Base-by-base conservation (phyloP, 192 early-diverging fungal genomes). In the Diversispora eburnea region DNA sequence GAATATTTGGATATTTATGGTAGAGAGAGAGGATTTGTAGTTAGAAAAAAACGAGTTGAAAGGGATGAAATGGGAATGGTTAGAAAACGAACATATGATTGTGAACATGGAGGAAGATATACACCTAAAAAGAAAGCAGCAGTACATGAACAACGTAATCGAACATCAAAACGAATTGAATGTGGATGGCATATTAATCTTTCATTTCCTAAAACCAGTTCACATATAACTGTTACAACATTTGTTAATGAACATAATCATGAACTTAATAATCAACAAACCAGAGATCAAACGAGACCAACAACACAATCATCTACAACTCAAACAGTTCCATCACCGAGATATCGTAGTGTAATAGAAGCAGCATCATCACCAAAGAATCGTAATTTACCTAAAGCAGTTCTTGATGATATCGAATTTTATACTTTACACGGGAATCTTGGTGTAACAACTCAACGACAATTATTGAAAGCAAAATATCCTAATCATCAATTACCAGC, bases 221-320 rank as follows among this genome's bases (percentile, higher is more conserved):
- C 59, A 64, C 61, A 63, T 52, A 73, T 73, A 41, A 73, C 72
- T 41, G 72, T 73, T 45, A 73, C 72, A 12, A 73, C 72, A 43
- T 73, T 73, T 64, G 43, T 73, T 9, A 73, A 73, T 64, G 72
- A 73, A 15, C 72, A 73, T 64, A 73, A 73, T 64, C 72, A 73
- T 64, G 61, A 54, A n/a, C 47, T 73, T 9, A 58, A 73, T 58
- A 17, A 20, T 43, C 72, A 60, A 25, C 72, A 73, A 63, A 63
- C 61, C 5, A 39, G 61, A 63, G 61, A 63, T 33, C 25, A 33
- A 63, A 13, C 61, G 39, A 33, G 61, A 42, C 61, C 60, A 63
- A 33, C 60, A 48, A n/a, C 47, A 59, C 70, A 57, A n/a, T 19
- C 43, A 54, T n/a, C 61, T 43, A 25, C 72, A 43, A 42, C 47